Evolutionary conservation across 2,329 filamentous ascomycete genomes (phyloP), one percentile per base, ranked within the genome.

Genomic region (Mycosphaerelloides madeirae): DNA sequence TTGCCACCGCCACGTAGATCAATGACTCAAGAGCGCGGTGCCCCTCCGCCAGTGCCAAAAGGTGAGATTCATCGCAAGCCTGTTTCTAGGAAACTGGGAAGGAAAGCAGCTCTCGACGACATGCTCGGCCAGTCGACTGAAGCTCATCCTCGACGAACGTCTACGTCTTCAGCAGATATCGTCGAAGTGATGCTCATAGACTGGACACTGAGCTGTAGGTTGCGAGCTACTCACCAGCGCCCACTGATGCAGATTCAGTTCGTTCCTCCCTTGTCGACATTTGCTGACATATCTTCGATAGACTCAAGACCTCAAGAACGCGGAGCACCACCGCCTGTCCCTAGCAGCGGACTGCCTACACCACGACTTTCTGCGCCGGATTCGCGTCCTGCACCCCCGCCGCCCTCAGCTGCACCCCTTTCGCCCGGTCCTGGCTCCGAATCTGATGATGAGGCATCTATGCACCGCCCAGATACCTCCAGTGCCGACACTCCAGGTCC

Each of bases 361-460:
- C 48, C 43, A n/a, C 49, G 38, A 38, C 32, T 32, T 28, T 25
- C 20, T 29, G 36, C 48, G 22, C 46, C 46, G 54, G 58, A 61
- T 11, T 34, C 53, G 33, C 63, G 53, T 22, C 64, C 52, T 55
- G 66, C 55, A 22, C 63, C 65, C 43, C 63, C 64, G 42, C 64
- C 67, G 35, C 64, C 66, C 36, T 46, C 52, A 15, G 49, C 49
- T 38, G 48, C 45, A 3, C 59, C 59, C 13, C 73, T 76, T 37
- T 86, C 86, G 31, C 82, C 81, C 35, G 87, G 82, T 46, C 77
- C 84, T 49, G 89, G 88, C 22, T 94, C 88, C 1, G 87, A 85
- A 63, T 93, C 90, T 33, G 90, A 94, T 57, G 90, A 96, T 63
- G 91, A 96, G 65, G 71, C 89, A 57, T 88, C 85, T 8, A 67